Percentiles rank a stretch among this genome's conserved stretches.
Conservation (phyloP, 768 basidiomycete genomes). For the Trametes cingulata region DNA sequence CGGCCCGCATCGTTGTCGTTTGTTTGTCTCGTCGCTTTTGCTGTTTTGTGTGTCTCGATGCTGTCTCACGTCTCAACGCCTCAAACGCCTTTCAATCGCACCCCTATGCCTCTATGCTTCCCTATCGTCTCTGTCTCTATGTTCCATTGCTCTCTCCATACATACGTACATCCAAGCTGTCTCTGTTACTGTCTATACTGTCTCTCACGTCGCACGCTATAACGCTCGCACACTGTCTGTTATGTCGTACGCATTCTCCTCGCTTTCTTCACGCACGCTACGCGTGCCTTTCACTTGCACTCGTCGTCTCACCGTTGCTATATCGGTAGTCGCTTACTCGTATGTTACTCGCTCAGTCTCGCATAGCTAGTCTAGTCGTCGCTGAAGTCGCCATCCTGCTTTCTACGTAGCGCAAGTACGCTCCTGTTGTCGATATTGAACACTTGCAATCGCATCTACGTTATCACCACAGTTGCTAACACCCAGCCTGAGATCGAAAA, state of each 20-base stretch:
- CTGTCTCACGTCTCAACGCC: constrained; percentile 1
- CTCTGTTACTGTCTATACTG: constrained; percentile 3
- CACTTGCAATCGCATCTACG: constrained; percentile 4
- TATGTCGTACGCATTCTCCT: constrained; percentile 18
- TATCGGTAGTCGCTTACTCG: constrained; percentile 7
- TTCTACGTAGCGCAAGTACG: constrained; percentile 18
- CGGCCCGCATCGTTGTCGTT: constrained; percentile 4
- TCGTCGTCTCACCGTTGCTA: constrained; percentile 14
- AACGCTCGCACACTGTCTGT: constrained; percentile 13
- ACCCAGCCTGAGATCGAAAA: too few relatives aligned
- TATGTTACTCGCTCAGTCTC: constrained; percentile 8
- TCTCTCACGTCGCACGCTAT: constrained; percentile 20
- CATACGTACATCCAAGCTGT: constrained; percentile 19
- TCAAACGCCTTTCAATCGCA: background rate
- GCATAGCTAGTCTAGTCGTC: constrained; percentile 22
- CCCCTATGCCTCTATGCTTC: constrained; percentile 22
- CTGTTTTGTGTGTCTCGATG: background rate
- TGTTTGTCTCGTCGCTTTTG: constrained; percentile 3
- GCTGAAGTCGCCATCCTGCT: constrained; percentile 12
- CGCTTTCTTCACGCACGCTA: constrained; percentile 17
- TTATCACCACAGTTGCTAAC: background rate
- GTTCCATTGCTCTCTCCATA: constrained; percentile 10
- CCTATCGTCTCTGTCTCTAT: constrained; percentile 15
- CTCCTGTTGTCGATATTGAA: constrained; percentile 12
- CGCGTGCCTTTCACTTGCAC: constrained; percentile 8